phyloP scores from a whole-genome alignment of 164 flowering plant species.

The Kingdonia uniflora region DNA sequence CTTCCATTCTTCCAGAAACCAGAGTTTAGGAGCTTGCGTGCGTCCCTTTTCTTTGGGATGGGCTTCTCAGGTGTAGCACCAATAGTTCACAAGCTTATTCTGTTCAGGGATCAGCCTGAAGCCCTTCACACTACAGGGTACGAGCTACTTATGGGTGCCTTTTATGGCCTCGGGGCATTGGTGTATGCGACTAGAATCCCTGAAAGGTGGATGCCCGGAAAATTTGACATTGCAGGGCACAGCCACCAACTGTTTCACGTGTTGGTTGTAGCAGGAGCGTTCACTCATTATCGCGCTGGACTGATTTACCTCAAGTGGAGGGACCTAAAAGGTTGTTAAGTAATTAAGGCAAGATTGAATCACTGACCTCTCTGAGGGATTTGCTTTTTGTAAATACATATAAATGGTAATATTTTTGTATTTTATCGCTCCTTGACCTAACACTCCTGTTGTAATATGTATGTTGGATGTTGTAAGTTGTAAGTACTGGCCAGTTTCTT shows the following conservation, averaged over 20 bases:
- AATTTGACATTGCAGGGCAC: slow-evolving; percentile 91
- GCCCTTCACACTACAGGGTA: slow-evolving; percentile 82
- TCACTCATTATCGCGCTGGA: slow-evolving; percentile 82
- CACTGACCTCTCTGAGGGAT: no score
- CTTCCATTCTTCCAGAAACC: slow-evolving; percentile 79
- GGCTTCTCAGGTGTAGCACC: slow-evolving; percentile 83
- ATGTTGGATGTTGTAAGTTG: no score
- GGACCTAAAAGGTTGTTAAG: slow-evolving; percentile 67
- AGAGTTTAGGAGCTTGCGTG: slow-evolving; percentile 56
- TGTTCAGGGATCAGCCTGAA: slow-evolving; percentile 67
- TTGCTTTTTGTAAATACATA: no score
- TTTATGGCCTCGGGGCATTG: slow-evolving; percentile 75
- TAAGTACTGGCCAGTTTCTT: no score
- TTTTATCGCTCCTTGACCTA: no score
- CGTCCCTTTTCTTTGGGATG: slow-evolving; percentile 79
- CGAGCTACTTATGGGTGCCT: slow-evolving; percentile 75
- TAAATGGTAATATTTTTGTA: no score
- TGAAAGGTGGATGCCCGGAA: slow-evolving; percentile 96
- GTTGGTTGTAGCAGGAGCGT: slow-evolving; percentile 89
- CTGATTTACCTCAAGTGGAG: slow-evolving; percentile 82
- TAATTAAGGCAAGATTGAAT: not conserved
- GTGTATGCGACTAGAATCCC: slow-evolving; percentile 85
- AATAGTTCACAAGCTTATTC: slow-evolving; percentile 68
- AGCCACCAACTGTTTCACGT: slow-evolving; percentile 94
- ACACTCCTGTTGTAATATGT: no score